Evolutionary conservation across 2,329 filamentous ascomycete genomes (phyloP), one percentile per base, ranked within the genome.

Genomic region (Phoma sp.): DNA sequence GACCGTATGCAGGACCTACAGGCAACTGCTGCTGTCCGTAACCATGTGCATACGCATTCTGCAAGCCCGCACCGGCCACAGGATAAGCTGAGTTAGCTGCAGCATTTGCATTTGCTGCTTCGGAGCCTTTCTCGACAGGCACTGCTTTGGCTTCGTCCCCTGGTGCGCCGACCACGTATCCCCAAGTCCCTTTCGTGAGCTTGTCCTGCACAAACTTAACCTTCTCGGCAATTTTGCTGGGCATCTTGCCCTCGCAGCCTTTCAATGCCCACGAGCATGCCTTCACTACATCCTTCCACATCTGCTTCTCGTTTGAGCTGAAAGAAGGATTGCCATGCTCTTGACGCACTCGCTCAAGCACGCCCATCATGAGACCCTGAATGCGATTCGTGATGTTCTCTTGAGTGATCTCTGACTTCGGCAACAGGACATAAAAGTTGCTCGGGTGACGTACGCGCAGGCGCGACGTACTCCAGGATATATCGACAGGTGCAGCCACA

Each of bases 321-420:
- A 70, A 39, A 6, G 35, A 33, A 4, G 65, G 65, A 10, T 53
- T 66, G 1, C 60, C 67, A 32, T 67, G 65, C 29, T 65, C 61
- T 25, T 61, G 54, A 6, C 62, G 52, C 9, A 72, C 55, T 7
- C 62, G 57, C 47, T 69, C 64, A 2, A 73, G 58, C 3, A 72
- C 68, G 4, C 58, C 68, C 64, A 70, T 70, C 65, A 73, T 69
- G 1, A 64, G 59, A 11, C 68, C 70, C 14, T 70, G 70, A 2
- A 70, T 60, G 10, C 60, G 50, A 23, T 52, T 58, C 3, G 64
- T 69, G 4, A 68, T 52, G 23, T 62, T 68, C 0, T 64, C 61
- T 22, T 41, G 40, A 13, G 43, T 52, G 11, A 52, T 14, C 0
- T 45, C 46, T 0, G 44, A 18, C 2, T 55, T 39, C 1, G 69